These are phyloP conservation scores for Macadamia tetraphylla DNA, from an alignment of 164 flowering plant genomes.

Conservation along the genomic window DNA sequence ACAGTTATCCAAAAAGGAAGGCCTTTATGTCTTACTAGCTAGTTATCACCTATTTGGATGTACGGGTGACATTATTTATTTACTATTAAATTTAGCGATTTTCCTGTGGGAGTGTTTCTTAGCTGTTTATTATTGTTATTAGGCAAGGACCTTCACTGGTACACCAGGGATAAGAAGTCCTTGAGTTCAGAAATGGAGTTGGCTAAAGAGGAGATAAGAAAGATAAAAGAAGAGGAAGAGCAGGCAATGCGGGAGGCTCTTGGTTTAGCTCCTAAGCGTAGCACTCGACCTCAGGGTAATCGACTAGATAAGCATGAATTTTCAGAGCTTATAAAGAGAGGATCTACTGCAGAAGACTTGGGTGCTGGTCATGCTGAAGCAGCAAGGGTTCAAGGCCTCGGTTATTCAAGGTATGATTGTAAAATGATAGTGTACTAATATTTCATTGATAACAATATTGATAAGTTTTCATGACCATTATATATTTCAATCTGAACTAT, in stretches of 20 bases:
- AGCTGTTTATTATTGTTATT: constrained; percentile 4
- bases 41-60: too few species aligned
- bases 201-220: constrained; percentile 69
- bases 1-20: too few species aligned
- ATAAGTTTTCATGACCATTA: too few species aligned
- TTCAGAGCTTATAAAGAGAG: constrained; percentile 81
- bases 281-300: constrained; percentile 59
- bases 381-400: constrained; percentile 82
- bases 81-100: too few species aligned
- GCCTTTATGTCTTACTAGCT: too few species aligned
- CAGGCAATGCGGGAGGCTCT: constrained; percentile 96
- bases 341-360: constrained; percentile 89
- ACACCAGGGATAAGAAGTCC: constrained; percentile 61
- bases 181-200: constrained; percentile 44
- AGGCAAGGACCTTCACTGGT: constrained; percentile 97
- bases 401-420: constrained; percentile 59
- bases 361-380: constrained; percentile 95
- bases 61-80: too few species aligned
- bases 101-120: background rate
- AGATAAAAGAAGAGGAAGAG: constrained; percentile 92
- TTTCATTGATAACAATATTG: too few species aligned
- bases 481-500: too few species aligned
- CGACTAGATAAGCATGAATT: constrained; percentile 93
- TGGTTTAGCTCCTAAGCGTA: constrained; percentile 89
- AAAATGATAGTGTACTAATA: too few species aligned